phyloP scores from a whole-genome alignment of 2,329 filamentous ascomycete genomes.

The Chaetomiaceae sp. region DNA sequence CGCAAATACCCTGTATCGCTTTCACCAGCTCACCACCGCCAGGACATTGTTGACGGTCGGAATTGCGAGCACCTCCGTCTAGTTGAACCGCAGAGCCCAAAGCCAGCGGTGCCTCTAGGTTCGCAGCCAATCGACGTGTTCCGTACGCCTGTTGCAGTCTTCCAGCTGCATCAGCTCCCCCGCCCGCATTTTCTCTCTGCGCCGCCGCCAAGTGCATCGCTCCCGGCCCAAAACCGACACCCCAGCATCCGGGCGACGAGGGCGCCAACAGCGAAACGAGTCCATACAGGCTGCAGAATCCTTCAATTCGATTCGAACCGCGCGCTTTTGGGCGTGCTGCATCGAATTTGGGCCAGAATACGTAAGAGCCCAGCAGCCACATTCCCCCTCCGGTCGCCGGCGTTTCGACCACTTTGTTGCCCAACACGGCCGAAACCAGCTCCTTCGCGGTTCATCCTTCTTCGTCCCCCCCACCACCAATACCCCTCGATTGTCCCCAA shows the following conservation, averaged over 20 bases:
- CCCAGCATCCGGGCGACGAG: slow-evolving; percentile 15
- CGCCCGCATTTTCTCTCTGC: slow-evolving; percentile 16
- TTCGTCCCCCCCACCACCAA: slow-evolving; percentile 16
- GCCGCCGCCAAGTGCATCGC: slow-evolving; percentile 20
- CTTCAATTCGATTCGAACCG: slow-evolving; percentile 13
- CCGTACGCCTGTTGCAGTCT: slow-evolving; percentile 18
- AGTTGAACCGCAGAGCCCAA: slow-evolving; percentile 9
- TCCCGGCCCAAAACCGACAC: slow-evolving; percentile 10
- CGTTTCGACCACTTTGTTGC: slow-evolving; percentile 23
- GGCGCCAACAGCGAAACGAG: slow-evolving; percentile 11
- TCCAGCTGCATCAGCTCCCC: slow-evolving; percentile 16
- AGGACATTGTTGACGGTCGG: slow-evolving; percentile 11
- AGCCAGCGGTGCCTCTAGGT: slow-evolving; percentile 1
- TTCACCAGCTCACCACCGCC: slow-evolving; percentile 9
- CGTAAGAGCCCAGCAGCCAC: slow-evolving; percentile 15
- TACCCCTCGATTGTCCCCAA: slow-evolving; percentile 16
- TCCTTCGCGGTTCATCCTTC: slow-evolving; percentile 17
- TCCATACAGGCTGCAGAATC: slow-evolving; percentile 4
- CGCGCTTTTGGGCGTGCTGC: background rate
- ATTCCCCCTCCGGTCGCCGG: slow-evolving; percentile 13
- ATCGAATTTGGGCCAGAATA: slow-evolving; percentile 8
- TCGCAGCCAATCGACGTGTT: slow-evolving; percentile 9
- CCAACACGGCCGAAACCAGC: slow-evolving; percentile 31
- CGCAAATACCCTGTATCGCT: slow-evolving; percentile 6
- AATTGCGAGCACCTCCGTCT: slow-evolving; percentile 9